Percentiles rank a stretch among this genome's conserved stretches.
These are phyloP conservation scores for Knufia fluminis DNA, from an alignment of 2,329 filamentous ascomycete genomes.

Conservation along the genomic window DNA sequence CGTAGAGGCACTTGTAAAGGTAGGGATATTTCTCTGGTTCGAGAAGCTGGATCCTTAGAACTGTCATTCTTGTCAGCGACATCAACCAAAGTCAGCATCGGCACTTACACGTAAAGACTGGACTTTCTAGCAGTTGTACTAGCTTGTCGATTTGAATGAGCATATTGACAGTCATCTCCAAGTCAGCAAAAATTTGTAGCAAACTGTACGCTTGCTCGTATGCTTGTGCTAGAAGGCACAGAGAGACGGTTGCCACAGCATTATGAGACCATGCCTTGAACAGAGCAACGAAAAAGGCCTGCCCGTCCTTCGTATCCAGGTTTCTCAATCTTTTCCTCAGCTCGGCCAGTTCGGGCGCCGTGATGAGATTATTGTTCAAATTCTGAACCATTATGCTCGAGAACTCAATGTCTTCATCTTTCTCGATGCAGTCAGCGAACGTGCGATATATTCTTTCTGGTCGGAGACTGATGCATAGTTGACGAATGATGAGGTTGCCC, in stretches of 20 bases:
- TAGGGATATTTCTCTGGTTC: constrained; percentile 93
- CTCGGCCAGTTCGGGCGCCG: constrained; percentile 85
- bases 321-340: constrained; percentile 83
- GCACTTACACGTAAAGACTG: constrained; percentile 87
- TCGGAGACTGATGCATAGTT: constrained; percentile 85
- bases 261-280: constrained; percentile 99
- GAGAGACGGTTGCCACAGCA: constrained; percentile 90
- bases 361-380: constrained; percentile 97
- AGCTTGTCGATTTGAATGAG: constrained; percentile 98
- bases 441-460: constrained; percentile 93
- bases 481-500: constrained; percentile 91
- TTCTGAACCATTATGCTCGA: constrained; percentile 99
- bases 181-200: constrained; percentile 88
- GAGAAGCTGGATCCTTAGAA: constrained; percentile 85
- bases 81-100: constrained; percentile 10
- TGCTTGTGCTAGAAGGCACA: constrained; percentile 89
- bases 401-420: constrained; percentile 96
- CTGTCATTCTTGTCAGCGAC: constrained; percentile 37
- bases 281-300: constrained; percentile 86
- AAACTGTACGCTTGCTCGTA: constrained; percentile 98
- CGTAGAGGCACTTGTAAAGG: constrained; percentile 95
- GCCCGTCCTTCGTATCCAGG: constrained; percentile 86
- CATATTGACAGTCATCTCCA: constrained; percentile 98
- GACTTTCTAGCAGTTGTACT: constrained; percentile 90
- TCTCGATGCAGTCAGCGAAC: constrained; percentile 90